Evolutionary conservation across 2,329 filamentous ascomycete species (phyloP).

Genomic region (Juglanconis sp.): DNA sequence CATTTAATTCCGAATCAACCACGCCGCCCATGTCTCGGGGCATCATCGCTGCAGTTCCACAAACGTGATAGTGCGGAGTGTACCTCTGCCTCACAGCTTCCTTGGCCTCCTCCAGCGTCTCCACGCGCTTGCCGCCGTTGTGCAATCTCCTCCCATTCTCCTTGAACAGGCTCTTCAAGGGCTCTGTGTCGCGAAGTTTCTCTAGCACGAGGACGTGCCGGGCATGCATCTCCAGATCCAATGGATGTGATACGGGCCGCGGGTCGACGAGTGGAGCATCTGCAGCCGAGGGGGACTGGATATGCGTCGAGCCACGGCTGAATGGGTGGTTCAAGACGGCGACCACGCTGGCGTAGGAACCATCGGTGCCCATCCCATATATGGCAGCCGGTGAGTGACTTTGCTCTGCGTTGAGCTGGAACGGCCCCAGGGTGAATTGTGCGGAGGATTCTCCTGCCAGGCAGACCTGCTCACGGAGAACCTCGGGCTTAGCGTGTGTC

Average conservation of each 20-base stretch:
- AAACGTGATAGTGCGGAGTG: constrained; percentile 6
- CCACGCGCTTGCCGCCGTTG: constrained; percentile 2
- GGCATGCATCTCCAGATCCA: constrained; percentile 43
- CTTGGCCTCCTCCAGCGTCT: constrained; percentile 10
- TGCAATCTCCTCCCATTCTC: constrained; percentile 13
- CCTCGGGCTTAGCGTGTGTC: neutral
- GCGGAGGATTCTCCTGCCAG: constrained; percentile 6
- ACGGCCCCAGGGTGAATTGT: constrained; percentile 5
- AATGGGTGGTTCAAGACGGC: constrained; percentile 56
- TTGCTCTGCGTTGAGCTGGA: constrained; percentile 5
- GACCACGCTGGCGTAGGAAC: constrained; percentile 45
- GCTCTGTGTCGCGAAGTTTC: constrained; percentile 35
- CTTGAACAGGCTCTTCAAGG: constrained; percentile 37
- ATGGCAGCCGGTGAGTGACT: neutral
- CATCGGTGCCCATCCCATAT: constrained; percentile 1
- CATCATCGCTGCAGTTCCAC: constrained; percentile 10
- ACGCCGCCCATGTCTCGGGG: constrained; percentile 6
- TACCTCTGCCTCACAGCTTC: neutral
- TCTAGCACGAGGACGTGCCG: constrained; percentile 38
- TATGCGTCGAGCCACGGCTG: constrained; percentile 54
- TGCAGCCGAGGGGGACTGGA: constrained; percentile 37
- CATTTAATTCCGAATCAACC: constrained; percentile 8
- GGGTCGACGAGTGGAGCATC: constrained; percentile 49
- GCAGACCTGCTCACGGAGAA: constrained; percentile 9
- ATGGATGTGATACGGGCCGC: constrained; percentile 47